Evolutionary conservation across 257 asterid species (phyloP).

Genomic region (Fraxinus anomala): DNA sequence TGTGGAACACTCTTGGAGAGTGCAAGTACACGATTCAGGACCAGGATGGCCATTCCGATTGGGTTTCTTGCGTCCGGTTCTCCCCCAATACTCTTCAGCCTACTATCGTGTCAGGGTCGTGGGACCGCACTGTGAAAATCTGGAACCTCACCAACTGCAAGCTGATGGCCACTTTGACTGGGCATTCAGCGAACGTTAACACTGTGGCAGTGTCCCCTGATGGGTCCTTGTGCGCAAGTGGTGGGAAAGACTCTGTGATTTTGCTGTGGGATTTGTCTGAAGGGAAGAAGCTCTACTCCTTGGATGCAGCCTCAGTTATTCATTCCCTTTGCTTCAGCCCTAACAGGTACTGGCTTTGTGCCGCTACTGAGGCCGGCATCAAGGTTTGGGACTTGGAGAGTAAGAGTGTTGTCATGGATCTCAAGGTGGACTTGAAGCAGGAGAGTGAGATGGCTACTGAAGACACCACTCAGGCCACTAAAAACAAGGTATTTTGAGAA

Average conservation of each 20-base stretch:
- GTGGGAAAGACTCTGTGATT: constrained; percentile 28
- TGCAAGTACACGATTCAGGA: constrained; percentile 51
- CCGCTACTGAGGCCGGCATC: constrained; percentile 42
- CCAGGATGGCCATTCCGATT: constrained; percentile 41
- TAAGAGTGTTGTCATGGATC: constrained; percentile 49
- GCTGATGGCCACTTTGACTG: constrained; percentile 29
- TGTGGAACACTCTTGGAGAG: constrained; percentile 36
- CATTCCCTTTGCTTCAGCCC: constrained; percentile 30
- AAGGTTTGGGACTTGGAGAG: constrained; percentile 63
- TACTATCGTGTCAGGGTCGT: constrained; percentile 51
- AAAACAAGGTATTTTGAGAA: constrained; percentile 34
- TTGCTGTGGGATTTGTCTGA: constrained; percentile 50
- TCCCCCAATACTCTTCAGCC: constrained; percentile 47
- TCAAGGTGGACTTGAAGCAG: constrained; percentile 42
- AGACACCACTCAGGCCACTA: constrained; percentile 29
- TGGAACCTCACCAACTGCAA: constrained; percentile 54
- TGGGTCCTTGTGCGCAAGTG: constrained; percentile 31
- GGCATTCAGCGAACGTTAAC: constrained; percentile 34
- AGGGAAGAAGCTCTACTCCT: constrained; percentile 15
- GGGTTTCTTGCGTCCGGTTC: constrained; percentile 55
- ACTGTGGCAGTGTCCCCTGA: constrained; percentile 34
- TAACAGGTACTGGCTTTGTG: constrained; percentile 29
- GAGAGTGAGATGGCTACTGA: constrained; percentile 45
- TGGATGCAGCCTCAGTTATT: constrained; percentile 21
- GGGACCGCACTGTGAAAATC: constrained; percentile 56